Percentiles rank a stretch among this genome's conserved stretches.
Evolutionary conservation across 2,329 filamentous ascomycete genomes (phyloP).

Genomic region (Grosmannia huntii): DNA sequence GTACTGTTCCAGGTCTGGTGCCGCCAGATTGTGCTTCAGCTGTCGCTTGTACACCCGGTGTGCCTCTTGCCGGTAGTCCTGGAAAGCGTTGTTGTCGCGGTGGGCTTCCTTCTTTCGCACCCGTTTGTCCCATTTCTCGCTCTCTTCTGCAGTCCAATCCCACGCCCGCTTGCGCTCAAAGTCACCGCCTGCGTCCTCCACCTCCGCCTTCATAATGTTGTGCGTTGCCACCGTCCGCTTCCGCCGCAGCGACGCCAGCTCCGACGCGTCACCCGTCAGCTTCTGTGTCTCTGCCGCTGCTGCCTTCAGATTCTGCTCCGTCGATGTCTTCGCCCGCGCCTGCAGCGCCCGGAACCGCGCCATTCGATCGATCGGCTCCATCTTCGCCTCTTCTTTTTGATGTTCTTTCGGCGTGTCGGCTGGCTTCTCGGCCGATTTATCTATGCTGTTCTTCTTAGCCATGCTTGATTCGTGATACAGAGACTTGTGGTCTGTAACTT

Average conservation of each 20-base stretch:
- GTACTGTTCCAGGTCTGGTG: constrained; percentile 71
- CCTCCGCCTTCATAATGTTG: constrained; percentile 86
- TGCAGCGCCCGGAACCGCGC: constrained; percentile 81
- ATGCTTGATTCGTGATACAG: not conserved
- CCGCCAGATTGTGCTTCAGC: constrained; percentile 53
- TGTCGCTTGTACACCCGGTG: constrained; percentile 92
- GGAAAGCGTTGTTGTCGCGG: constrained; percentile 77
- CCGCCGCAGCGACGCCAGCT: constrained; percentile 67
- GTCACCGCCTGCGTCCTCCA: constrained; percentile 73
- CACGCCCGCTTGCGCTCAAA: constrained; percentile 97
- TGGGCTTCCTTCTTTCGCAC: constrained; percentile 73
- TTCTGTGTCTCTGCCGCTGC: constrained; percentile 74
- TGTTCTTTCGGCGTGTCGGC: not conserved
- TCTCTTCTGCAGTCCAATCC: constrained; percentile 97
- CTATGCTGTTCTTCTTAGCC: not conserved
- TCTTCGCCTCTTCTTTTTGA: not conserved
- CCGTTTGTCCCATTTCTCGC: constrained; percentile 84
- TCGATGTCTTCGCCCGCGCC: constrained; percentile 61
- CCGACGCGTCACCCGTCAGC: constrained; percentile 60
- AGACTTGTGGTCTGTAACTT: not conserved
- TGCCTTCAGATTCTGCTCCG: constrained; percentile 67
- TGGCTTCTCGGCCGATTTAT: not conserved
- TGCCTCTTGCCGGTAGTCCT: constrained; percentile 77
- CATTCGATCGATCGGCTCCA: constrained; percentile 41
- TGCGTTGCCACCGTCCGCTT: constrained; percentile 80